A percentile compares a stretch with the other conserved stretches of the same genome.
Evolutionary conservation across 495 filamentous ascomycete genomes (phyloP).

Genomic region (Tuber melanosporum): DNA sequence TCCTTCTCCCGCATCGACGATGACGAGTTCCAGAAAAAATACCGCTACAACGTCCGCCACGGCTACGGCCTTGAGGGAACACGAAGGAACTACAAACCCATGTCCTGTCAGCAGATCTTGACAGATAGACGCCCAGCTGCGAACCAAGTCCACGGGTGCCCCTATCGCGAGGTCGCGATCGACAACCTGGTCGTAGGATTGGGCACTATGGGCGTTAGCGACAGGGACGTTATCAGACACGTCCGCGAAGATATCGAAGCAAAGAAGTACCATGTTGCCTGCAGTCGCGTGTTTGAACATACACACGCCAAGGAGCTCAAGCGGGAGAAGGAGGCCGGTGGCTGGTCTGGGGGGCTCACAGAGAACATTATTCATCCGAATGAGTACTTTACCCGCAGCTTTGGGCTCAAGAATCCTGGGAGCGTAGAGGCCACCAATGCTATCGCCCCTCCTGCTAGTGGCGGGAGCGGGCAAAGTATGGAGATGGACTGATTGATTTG

Average conservation of each 20-base stretch:
- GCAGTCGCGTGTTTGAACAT: constrained; percentile 91
- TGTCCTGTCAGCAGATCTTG: constrained; percentile 89
- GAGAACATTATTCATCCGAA: constrained; percentile 98
- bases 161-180: constrained; percentile 81
- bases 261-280: constrained; percentile 88
- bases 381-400: constrained; percentile 93
- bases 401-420: constrained; percentile 68
- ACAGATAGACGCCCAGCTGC: constrained; percentile 74
- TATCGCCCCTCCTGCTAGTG: neutral
- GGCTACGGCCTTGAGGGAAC: constrained; percentile 88
- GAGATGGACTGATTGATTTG: neutral
- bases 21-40: constrained; percentile 89
- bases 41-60: constrained; percentile 93
- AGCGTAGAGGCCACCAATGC: constrained; percentile 26
- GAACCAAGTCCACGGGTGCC: constrained; percentile 88
- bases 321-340: constrained; percentile 67
- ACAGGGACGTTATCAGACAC: constrained; percentile 66
- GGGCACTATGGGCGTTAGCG: constrained; percentile 66
- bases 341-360: constrained; percentile 62
- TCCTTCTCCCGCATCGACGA: constrained; percentile 77
- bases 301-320: constrained; percentile 80
- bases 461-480: neutral
- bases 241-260: constrained; percentile 84
- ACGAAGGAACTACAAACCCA: constrained; percentile 79
- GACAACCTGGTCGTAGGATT: constrained; percentile 77